Evolutionary conservation across 2,329 filamentous ascomycete species (phyloP), one percentile per base, ranked within the genome.

Genomic region (Phoma sp.): DNA sequence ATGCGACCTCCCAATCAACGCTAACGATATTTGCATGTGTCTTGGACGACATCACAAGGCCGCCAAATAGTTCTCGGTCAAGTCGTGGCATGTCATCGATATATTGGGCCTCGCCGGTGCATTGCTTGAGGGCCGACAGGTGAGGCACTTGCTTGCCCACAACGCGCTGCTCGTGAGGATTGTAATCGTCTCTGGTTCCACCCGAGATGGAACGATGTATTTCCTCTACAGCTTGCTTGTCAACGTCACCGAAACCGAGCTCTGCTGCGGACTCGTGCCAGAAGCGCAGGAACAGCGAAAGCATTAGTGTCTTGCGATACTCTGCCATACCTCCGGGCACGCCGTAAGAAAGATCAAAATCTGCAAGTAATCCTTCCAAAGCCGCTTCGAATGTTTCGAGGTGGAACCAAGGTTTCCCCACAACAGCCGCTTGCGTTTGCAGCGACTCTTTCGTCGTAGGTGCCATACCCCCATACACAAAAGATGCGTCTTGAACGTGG

Each of bases 301-400:
- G 79, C 0, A 93, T 92, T 9, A 98, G 78, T 1, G 92, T 90
- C 71, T 93, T 96, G 27, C 93, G 84, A 70, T 97, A 98, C 1
- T 91, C 95, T 0, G 93, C 93, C 95, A 98, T 98, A 23, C 93
- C 93, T 60, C 95, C 93, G 0, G 93, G 93, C 0, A 98, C 95
- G 47, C 90, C 86, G 66, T 93, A 98, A 2, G 84, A 81, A 30
- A 98, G 82, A 68, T 95, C 84, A 68, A 97, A 98, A 66, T 98
- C 93, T 36, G 84, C 79, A 47, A 89, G 90, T 22, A 98, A 78
- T 0, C 90, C 88, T 65, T 85, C 88, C 87, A 98, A 95, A 1
- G 87, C 85, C 1, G 89, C 90, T 73, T 98, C 92, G 0, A 98
- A 80, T 0, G 92, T 96, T 50, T 89, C 85, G 1, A 90, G 84